A percentile compares a stretch with the other conserved stretches of the same genome.
These are phyloP conservation scores for Backusella westeae DNA, from an alignment of 192 early-diverging fungal species.

Conservation along the genomic window DNA sequence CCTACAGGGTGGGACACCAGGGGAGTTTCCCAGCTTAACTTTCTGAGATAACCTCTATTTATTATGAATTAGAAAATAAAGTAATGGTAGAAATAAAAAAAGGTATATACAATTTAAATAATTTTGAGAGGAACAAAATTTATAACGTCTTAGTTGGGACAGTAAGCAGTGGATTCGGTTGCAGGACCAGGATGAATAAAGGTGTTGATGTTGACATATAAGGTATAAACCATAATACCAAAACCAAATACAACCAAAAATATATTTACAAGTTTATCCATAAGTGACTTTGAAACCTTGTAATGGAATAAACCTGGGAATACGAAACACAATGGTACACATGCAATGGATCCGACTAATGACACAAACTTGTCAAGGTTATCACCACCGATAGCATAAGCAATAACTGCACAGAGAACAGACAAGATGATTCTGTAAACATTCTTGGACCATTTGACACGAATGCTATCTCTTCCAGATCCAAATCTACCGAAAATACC, in stretches of 20 bases:
- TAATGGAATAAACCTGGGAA: constrained; percentile 86
- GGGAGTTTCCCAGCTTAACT: no score
- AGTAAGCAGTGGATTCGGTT: constrained; percentile 13
- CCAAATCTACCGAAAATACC: constrained; percentile 63
- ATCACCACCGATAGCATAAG: constrained; percentile 62
- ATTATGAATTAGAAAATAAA: not conserved
- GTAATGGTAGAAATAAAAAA: not conserved
- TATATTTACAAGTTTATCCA: constrained; percentile 51
- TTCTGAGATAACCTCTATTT: no score
- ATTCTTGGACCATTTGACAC: constrained; percentile 75
- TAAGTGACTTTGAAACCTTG: constrained; percentile 44
- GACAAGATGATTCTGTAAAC: constrained; percentile 60
- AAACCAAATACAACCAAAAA: constrained; percentile 62
- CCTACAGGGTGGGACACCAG: no score
- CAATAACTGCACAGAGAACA: constrained; percentile 59
- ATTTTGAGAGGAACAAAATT: not conserved
- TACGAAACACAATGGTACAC: constrained; percentile 71
- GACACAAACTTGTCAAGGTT: constrained; percentile 87
- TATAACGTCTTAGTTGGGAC: constrained; percentile 3
- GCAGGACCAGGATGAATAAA: constrained; percentile 33
- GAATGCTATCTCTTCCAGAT: constrained; percentile 39
- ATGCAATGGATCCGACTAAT: constrained; percentile 79
- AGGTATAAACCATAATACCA: constrained; percentile 74
- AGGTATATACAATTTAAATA: not conserved
- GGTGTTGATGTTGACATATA: constrained; percentile 65